Evolutionary conservation across 257 asterid genomes (phyloP), one percentile per base, ranked within the genome.

Genomic region (Prunella vulgaris): DNA sequence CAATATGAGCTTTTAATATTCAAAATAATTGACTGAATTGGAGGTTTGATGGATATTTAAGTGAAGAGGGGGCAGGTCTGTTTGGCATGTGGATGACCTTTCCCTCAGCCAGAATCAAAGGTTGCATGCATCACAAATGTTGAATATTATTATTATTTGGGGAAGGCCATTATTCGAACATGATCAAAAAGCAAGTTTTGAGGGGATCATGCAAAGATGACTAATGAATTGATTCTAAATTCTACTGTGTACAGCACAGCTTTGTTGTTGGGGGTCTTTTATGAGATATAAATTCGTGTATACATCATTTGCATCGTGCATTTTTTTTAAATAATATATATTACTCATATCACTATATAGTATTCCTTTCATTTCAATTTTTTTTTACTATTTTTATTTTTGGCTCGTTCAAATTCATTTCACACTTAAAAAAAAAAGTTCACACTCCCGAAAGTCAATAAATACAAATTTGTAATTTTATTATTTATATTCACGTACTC

Each of bases 11-110:
- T 13, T 53, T 13, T 27, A 56, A 28, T 40, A 56, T 56, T 64
- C 21, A 52, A 62, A 75, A 63, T 10, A 61, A 28, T 53, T 37
- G 38, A 15, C 20, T 3, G 24, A 25, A 38, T 38, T 57, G 40
- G 44, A 28, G 53, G 14, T 12, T 52, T 54, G 53, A 42, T 62
- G 67, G 28, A 33, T 48, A 52, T 15, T 20, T 18, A 20, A 65
- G 74, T 59, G 44, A 76, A 51, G 62, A 52, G 64, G 24, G 68
- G 27, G 64, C 20, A 49, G 74, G 37, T 48, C 62, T 54, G 77
- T 70, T 71, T 72, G 75, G 70, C 81, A 63, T 56, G 76, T 60
- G 75, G 72, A 60, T 60, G 71, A 75, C 72, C 63, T 70, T 71
- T 38, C 17, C 35, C 66, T 7, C 42, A 13, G 21, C 58, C 76